phyloP scores from a whole-genome alignment of 2,329 filamentous ascomycete genomes.

The Fusarium sp. region DNA sequence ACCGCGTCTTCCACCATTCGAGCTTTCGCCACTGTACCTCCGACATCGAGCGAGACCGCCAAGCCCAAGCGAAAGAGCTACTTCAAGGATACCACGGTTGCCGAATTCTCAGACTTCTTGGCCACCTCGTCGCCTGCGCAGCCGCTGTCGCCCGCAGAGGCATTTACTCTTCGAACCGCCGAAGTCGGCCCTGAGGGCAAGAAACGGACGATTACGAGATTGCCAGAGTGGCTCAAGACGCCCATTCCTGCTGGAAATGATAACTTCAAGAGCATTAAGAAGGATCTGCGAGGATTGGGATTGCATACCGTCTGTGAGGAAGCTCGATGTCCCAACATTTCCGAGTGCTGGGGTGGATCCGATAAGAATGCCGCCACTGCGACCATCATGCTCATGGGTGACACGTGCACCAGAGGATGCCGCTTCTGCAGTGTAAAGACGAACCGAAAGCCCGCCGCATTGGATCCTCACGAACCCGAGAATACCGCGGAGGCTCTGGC shows the following conservation, averaged over 20 bases:
- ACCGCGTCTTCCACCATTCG: slow-evolving; percentile 49
- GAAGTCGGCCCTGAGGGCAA: slow-evolving; percentile 73
- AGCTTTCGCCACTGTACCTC: slow-evolving; percentile 61
- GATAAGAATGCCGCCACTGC: slow-evolving; percentile 92
- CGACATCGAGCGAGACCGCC: slow-evolving; percentile 45
- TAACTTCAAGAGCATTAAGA: slow-evolving; percentile 96
- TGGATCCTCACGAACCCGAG: slow-evolving; percentile 97
- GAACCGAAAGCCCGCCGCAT: slow-evolving; percentile 75
- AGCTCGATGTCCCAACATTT: slow-evolving; percentile 96
- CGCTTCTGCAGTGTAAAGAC: slow-evolving; percentile 99
- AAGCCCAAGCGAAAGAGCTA: slow-evolving; percentile 59
- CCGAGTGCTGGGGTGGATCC: slow-evolving; percentile 95
- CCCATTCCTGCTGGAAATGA: slow-evolving; percentile 84
- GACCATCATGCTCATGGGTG: slow-evolving; percentile 99
- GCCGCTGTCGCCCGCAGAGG: slow-evolving; percentile 63
- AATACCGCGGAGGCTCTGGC: slow-evolving; percentile 93
- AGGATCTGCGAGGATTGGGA: slow-evolving; percentile 87
- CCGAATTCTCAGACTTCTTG: slow-evolving; percentile 70
- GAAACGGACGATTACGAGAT: slow-evolving; percentile 75
- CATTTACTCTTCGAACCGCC: slow-evolving; percentile 71
- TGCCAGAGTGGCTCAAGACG: slow-evolving; percentile 96
- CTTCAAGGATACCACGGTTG: slow-evolving; percentile 70
- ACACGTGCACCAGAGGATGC: slow-evolving; percentile 96
- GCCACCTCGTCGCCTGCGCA: slow-evolving; percentile 54
- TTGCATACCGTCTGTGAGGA: slow-evolving; percentile 98